phyloP scores from a whole-genome alignment of 148 eudicot genomes.

The Chenopodium album region DNA sequence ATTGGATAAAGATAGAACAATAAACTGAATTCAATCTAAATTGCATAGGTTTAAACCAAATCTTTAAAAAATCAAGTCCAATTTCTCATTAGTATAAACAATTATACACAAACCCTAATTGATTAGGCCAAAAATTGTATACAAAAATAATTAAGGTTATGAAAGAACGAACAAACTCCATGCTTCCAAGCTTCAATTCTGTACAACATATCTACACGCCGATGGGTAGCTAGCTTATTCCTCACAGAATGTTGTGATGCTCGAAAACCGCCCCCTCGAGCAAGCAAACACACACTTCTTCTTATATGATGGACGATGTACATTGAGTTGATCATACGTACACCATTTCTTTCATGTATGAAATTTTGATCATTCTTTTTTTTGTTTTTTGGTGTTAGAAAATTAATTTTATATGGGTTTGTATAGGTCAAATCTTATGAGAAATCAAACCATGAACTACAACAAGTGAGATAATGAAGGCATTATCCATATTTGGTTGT shows the following conservation, averaged over 20 bases:
- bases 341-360: neutral
- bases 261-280: neutral
- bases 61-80: neutral
- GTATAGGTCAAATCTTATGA: slow-evolving; percentile 29
- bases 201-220: neutral
- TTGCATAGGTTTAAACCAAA: too few relatives aligned
- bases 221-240: neutral
- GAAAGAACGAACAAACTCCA: slow-evolving; percentile 15
- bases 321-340: neutral
- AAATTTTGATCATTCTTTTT: neutral
- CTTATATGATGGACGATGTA: neutral
- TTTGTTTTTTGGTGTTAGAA: neutral
- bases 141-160: neutral
- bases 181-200: slow-evolving; percentile 13
- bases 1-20: too few relatives aligned
- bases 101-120: neutral
- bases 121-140: neutral
- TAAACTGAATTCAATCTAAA: neutral
- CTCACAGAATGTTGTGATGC: neutral
- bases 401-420: neutral
- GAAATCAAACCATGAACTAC: slow-evolving; percentile 55
- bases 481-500: slow-evolving; percentile 51
- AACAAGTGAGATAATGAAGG: slow-evolving; percentile 60
- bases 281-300: neutral
- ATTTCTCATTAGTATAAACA: neutral